Conservation (phyloP, 2,329 filamentous ascomycete genomes). For the Colletotrichum orchidophilum region DNA sequence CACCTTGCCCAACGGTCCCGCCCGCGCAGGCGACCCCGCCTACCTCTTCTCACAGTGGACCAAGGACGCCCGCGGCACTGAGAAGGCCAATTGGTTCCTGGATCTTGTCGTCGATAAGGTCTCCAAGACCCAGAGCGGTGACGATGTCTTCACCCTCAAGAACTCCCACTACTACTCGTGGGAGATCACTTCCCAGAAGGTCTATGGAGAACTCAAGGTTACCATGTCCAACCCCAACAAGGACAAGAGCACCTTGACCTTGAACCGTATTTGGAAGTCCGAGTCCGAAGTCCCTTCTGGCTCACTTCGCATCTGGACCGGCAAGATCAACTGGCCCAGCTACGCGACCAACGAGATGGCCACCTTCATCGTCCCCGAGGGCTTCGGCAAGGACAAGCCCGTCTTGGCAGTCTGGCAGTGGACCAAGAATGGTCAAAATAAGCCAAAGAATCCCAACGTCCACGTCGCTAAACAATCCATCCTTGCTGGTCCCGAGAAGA, state of each 20-base stretch:
- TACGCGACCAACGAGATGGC: constrained; percentile 4
- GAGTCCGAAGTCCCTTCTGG: not conserved
- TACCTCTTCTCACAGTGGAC: constrained; percentile 18
- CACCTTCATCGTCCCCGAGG: not conserved
- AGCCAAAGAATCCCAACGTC: not conserved
- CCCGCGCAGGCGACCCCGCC: constrained; percentile 4
- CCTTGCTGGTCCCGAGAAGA: not conserved
- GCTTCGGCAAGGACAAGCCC: not conserved
- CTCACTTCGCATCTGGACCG: not conserved
- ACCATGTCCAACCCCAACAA: not conserved
- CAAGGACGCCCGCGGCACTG: not conserved
- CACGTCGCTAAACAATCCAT: not conserved
- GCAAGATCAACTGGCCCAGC: constrained; percentile 3
- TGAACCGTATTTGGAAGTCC: not conserved
- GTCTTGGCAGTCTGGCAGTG: not conserved
- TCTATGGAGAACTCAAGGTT: not conserved
- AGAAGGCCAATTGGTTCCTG: constrained; percentile 10
- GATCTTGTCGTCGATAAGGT: not conserved
- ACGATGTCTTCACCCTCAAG: constrained; percentile 7
- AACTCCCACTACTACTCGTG: not conserved
- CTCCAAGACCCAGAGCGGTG: not conserved
- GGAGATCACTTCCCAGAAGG: not conserved
- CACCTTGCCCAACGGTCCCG: not conserved
- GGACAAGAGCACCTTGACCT: not conserved
- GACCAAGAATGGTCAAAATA: not conserved